phyloP scores from a whole-genome alignment of 1,139 yeast species.

The Yamadazyma conglobata region DNA sequence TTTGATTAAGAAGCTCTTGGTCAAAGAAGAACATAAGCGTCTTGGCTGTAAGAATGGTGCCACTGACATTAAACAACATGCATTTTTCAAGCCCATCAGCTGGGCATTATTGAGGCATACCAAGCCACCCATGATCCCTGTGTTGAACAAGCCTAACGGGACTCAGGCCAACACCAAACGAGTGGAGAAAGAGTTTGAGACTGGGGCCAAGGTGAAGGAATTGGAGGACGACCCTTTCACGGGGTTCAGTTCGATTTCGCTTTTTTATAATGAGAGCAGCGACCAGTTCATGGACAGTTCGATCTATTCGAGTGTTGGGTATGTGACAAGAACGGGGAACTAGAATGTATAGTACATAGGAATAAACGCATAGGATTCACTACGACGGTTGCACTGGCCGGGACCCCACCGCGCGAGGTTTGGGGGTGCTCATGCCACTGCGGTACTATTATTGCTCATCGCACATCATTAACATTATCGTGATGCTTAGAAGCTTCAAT shows the following conservation, averaged over 20 bases:
- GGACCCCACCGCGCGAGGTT: no score
- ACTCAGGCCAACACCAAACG: constrained; percentile 19
- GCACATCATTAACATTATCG: no score
- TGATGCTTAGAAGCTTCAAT: no score
- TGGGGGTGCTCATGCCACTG: no score
- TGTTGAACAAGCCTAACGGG: constrained; percentile 54
- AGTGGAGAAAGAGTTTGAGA: constrained; percentile 34
- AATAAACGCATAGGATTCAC: background rate
- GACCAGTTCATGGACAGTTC: constrained; percentile 31
- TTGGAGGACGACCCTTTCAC: constrained; percentile 72
- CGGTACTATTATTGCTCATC: no score
- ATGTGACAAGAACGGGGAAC: constrained; percentile 43
- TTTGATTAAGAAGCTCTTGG: constrained; percentile 73
- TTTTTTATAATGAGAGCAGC: constrained; percentile 63
- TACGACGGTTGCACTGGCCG: no score
- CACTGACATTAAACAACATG: constrained; percentile 85
- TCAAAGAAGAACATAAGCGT: constrained; percentile 84
- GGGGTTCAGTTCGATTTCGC: constrained; percentile 82
- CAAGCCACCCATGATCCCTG: constrained; percentile 93
- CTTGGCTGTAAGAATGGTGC: constrained; percentile 93
- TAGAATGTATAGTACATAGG: background rate
- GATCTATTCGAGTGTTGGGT: constrained; percentile 63
- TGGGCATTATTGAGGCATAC: constrained; percentile 94
- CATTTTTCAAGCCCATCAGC: constrained; percentile 84
- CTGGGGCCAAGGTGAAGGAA: constrained; percentile 20